These are phyloP conservation scores for Silene uniflora DNA, from an alignment of 148 eudicot genomes.

Conservation along the genomic window DNA sequence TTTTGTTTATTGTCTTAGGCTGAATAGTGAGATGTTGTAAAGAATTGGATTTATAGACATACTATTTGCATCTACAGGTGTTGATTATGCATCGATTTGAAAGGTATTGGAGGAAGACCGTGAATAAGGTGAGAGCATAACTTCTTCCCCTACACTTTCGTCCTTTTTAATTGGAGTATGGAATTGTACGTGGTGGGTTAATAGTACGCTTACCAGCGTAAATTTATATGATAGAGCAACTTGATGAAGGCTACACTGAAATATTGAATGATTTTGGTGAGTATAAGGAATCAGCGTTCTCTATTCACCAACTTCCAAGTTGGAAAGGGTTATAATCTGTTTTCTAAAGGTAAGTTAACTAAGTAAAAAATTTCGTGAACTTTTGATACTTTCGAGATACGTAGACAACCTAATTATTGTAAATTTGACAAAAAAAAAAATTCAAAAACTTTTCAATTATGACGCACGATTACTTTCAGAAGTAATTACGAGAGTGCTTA, in stretches of 20 bases:
- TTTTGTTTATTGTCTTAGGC: conserved; percentile 6
- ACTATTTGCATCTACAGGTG: conserved; percentile 44
- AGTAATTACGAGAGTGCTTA: too few species aligned
- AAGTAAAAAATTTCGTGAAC: too few species aligned
- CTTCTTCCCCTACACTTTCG: background rate
- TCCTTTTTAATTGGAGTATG: background rate
- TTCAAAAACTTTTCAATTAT: too few species aligned
- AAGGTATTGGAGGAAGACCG: conserved; percentile 77
- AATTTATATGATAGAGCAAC: conserved; percentile 45
- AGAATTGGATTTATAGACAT: background rate
- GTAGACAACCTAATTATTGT: too few species aligned
- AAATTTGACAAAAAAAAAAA: too few species aligned
- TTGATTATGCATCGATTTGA: conserved; percentile 65
- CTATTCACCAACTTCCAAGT: conserved; percentile 63
- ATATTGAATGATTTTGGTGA: conserved; percentile 79
- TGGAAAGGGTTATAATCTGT: too few species aligned
- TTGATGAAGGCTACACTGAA: conserved; percentile 58
- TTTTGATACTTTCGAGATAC: too few species aligned
- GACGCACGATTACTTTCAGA: too few species aligned
- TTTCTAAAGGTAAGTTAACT: too few species aligned
- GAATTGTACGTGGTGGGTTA: background rate
- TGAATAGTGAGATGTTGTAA: background rate
- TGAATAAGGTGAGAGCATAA: conserved; percentile 47
- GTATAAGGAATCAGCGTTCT: conserved; percentile 64
- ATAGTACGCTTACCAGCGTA: background rate